These are phyloP conservation scores for Senna siamea DNA, from an alignment of 306 rosid genomes.

Conservation along the genomic window DNA sequence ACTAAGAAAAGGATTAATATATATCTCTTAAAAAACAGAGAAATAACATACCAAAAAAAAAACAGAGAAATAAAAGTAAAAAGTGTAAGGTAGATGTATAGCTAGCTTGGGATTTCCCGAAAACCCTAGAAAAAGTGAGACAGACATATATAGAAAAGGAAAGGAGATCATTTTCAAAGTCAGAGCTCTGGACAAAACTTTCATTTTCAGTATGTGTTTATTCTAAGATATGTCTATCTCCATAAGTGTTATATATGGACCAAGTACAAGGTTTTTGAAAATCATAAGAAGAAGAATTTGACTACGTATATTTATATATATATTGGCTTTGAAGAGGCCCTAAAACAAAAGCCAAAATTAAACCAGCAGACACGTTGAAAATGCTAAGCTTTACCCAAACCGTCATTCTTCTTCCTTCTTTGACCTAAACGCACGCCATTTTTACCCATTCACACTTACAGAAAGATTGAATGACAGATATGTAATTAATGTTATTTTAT, in stretches of 20 bases:
- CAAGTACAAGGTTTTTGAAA: conserved; percentile 44
- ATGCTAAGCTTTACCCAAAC: conserved; percentile 14
- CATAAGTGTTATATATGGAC: not conserved
- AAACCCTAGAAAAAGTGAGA: conserved; percentile 8
- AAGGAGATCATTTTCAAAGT: conserved; percentile 27
- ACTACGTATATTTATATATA: conserved; percentile 5
- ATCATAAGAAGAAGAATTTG: conserved; percentile 39
- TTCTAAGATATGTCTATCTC: not conserved
- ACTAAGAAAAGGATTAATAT: too few species aligned
- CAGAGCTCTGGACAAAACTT: conserved; percentile 24
- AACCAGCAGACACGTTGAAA: conserved; percentile 44
- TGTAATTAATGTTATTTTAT: too few species aligned
- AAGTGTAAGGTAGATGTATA: not conserved
- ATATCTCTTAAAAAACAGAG: not conserved
- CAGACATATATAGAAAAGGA: not conserved
- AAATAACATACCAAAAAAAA: too few species aligned
- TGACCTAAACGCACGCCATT: conserved; percentile 48
- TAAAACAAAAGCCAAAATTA: not conserved
- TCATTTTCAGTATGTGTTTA: conserved; percentile 44
- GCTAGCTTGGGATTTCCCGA: not conserved
- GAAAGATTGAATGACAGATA: not conserved
- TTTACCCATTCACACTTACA: conserved; percentile 30
- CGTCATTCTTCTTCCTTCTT: conserved; percentile 28
- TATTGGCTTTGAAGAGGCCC: conserved; percentile 2
- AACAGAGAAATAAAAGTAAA: not conserved